phyloP scores from a whole-genome alignment of 805 yeast species.

The Myxozyma melibiosi region DNA sequence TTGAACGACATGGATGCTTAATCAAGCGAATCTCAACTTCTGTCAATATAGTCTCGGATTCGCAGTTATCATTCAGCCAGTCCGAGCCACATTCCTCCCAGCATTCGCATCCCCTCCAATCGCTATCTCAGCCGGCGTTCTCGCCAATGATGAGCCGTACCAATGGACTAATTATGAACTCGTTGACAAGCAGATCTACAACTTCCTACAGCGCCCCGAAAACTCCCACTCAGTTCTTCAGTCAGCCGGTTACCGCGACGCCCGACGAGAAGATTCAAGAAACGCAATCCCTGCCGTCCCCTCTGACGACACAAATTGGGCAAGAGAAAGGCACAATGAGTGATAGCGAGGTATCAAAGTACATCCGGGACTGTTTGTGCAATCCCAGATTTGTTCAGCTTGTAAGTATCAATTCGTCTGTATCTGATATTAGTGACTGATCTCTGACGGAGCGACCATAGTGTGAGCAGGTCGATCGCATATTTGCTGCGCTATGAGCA shows the following conservation, averaged over 20 bases:
- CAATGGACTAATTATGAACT: neutral
- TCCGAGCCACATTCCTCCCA: neutral
- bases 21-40: slow-evolving; percentile 16
- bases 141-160: neutral
- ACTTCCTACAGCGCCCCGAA: neutral
- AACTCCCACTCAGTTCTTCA: neutral
- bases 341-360: neutral
- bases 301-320: neutral
- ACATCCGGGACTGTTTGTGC: slow-evolving; percentile 12
- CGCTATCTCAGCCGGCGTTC: neutral
- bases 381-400: slow-evolving; percentile 17
- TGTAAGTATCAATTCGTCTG: slow-evolving; percentile 4
- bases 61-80: neutral
- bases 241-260: no score
- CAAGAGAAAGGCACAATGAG: neutral
- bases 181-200: neutral
- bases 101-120: no score
- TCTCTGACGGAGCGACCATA: neutral
- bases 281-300: neutral
- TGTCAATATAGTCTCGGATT: neutral
- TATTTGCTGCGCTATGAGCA: no score
- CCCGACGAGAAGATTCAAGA: neutral
- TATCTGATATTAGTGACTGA: neutral
- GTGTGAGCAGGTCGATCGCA: slow-evolving; percentile 9
- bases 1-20: slow-evolving; percentile 13